Percentiles rank a stretch among this genome's conserved stretches.
These are phyloP conservation scores for Penicillium sp. DNA, from an alignment of 2,329 filamentous ascomycete genomes.

Conservation along the genomic window DNA sequence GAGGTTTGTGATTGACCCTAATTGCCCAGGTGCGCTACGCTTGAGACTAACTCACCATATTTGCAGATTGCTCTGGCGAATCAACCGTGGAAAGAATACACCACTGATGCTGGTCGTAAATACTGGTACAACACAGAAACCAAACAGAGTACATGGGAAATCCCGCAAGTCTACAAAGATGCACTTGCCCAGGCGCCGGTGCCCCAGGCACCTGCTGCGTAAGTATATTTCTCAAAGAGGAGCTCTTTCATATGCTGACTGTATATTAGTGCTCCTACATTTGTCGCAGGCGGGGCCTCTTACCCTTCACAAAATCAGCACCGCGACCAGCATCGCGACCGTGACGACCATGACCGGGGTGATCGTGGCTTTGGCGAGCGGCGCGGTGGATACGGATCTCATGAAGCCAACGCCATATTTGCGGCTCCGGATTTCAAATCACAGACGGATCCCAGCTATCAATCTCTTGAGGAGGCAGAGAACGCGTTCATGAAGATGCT, in stretches of 20 bases:
- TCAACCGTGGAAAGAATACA: constrained; percentile 92
- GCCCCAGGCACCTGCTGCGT: constrained; percentile 47
- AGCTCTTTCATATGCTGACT: constrained; percentile 34
- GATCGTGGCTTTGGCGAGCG: constrained; percentile 38
- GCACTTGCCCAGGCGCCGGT: constrained; percentile 60
- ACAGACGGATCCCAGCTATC: constrained; percentile 69
- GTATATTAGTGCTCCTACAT: constrained; percentile 47
- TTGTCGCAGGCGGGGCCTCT: constrained; percentile 57
- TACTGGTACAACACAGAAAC: constrained; percentile 96
- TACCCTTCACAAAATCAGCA: constrained; percentile 40
- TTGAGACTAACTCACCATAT: constrained; percentile 21
- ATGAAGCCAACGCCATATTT: constrained; percentile 42
- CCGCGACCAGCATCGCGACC: constrained; percentile 49
- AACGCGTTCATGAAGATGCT: constrained; percentile 89
- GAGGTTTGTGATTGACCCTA: constrained; percentile 57
- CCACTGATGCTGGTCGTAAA: constrained; percentile 76
- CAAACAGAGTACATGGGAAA: constrained; percentile 90
- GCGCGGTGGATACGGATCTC: constrained; percentile 45
- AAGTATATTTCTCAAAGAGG: constrained; percentile 26
- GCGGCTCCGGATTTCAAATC: constrained; percentile 39
- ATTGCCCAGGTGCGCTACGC: constrained; percentile 8
- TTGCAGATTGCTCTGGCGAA: constrained; percentile 70
- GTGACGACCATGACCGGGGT: constrained; percentile 44
- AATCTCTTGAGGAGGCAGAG: constrained; percentile 80
- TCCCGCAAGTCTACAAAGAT: constrained; percentile 77